Conservation (phyloP, 306 rosid genomes). For the Cucurbita pepo region DNA sequence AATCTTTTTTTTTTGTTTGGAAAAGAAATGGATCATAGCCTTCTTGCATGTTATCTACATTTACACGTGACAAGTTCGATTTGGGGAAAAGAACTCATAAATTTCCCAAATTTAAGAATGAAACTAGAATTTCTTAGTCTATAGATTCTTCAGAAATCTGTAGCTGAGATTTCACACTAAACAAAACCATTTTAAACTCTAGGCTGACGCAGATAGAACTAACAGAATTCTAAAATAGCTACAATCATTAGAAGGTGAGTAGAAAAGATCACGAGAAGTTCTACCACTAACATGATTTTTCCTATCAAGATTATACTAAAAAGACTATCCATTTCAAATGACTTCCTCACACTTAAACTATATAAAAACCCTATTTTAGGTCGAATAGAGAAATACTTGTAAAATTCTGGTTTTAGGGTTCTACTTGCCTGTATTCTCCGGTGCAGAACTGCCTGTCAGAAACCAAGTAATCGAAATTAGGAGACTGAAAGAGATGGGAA, state of each 20-base stretch:
- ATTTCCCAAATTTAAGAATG: not conserved
- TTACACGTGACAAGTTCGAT: not conserved
- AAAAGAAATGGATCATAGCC: not conserved
- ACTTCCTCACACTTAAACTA: not conserved
- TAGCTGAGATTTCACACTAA: not conserved
- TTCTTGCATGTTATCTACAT: not conserved
- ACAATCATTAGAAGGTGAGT: not conserved
- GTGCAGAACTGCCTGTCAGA: slow-evolving; percentile 87
- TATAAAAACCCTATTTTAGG: not conserved
- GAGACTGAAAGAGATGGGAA: not conserved
- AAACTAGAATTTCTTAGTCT: not conserved
- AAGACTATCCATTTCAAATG: not conserved
- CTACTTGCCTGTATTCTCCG: slow-evolving; percentile 70
- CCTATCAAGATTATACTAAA: not conserved
- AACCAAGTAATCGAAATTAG: slow-evolving; percentile 3
- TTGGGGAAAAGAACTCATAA: not conserved
- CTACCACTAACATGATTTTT: not conserved
- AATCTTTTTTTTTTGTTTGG: too few relatives aligned
- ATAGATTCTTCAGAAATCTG: not conserved
- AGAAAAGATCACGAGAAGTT: not conserved
- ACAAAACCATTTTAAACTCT: not conserved
- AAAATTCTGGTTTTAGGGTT: not conserved
- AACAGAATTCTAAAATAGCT: not conserved
- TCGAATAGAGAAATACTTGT: not conserved
- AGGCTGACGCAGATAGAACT: not conserved